Evolutionary conservation across 2,329 filamentous ascomycete genomes (phyloP).

Genomic region (Pseudocercospora fuligena): DNA sequence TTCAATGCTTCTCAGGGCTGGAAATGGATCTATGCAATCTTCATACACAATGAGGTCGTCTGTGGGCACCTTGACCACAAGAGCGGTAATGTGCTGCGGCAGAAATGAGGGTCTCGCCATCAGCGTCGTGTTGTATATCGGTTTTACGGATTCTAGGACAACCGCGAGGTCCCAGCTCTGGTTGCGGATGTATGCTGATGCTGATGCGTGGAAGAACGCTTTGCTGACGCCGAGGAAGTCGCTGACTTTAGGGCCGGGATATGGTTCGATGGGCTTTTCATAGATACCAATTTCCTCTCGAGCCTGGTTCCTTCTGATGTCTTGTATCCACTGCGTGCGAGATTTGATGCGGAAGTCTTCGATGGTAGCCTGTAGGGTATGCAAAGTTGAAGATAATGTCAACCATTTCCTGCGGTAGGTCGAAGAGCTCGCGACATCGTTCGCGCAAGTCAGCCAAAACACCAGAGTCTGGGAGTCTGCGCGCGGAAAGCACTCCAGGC

Average conservation of each 20-base stretch:
- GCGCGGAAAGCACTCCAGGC: not conserved
- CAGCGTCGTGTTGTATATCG: not conserved
- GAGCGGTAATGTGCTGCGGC: not conserved
- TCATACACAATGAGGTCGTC: not conserved
- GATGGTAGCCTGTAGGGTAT: not conserved
- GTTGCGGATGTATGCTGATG: not conserved
- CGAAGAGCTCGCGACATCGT: not conserved
- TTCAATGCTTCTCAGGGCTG: not conserved
- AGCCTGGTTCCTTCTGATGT: not conserved
- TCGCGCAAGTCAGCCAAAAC: not conserved
- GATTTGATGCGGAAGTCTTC: not conserved
- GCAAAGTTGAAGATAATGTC: conserved; percentile 1
- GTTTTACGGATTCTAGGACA: not conserved
- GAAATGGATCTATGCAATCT: not conserved
- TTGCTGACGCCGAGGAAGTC: not conserved
- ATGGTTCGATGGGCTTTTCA: not conserved
- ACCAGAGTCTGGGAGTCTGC: not conserved
- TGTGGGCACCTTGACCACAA: not conserved
- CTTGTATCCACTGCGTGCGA: not conserved
- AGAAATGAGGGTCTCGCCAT: not conserved
- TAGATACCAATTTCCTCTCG: too few species aligned
- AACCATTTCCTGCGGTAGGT: not conserved
- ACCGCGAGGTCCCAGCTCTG: not conserved
- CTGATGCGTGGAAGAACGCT: not conserved
- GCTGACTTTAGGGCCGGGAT: not conserved